Conservation (phyloP, 1,139 yeast species). For the Pichiaceae sp. region DNA sequence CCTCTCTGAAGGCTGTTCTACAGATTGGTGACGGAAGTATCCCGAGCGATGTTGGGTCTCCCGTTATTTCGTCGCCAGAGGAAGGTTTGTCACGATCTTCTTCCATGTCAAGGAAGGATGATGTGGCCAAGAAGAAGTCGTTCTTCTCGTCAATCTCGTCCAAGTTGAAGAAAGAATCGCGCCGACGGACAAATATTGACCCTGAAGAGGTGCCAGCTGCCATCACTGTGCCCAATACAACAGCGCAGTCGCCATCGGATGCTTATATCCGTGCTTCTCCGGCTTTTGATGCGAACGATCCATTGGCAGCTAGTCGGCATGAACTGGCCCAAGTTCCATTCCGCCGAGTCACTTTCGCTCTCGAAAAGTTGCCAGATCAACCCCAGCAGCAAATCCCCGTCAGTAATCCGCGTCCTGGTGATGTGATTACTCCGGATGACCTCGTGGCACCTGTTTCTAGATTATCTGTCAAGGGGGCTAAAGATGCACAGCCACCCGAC, state of each 20-base stretch:
- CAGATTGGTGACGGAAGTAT: slow-evolving; percentile 4
- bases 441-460: slow-evolving; percentile 53
- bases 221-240: no score
- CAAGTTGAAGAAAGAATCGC: slow-evolving; percentile 1
- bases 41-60: slow-evolving; percentile 5
- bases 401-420: slow-evolving; percentile 69
- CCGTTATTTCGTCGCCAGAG: background rate
- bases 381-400: slow-evolving; percentile 97
- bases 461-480: slow-evolving; percentile 47
- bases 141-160: slow-evolving; percentile 1
- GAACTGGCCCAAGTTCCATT: slow-evolving; percentile 28
- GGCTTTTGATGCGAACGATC: background rate
- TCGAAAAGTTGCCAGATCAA: slow-evolving; percentile 59
- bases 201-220: no score
- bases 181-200: no score
- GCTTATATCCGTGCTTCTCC: no score
- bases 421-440: slow-evolving; percentile 71
- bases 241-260: no score
- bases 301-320: background rate
- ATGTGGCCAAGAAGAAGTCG: background rate
- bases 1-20: background rate
- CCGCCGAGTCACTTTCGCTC: slow-evolving; percentile 67
- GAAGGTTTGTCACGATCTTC: background rate
- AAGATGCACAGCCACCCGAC: slow-evolving; percentile 34
- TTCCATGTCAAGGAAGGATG: background rate